Evolutionary conservation across 1,284 basidiomycete genomes (phyloP).

Genomic region (Pisolithus thermaeus): DNA sequence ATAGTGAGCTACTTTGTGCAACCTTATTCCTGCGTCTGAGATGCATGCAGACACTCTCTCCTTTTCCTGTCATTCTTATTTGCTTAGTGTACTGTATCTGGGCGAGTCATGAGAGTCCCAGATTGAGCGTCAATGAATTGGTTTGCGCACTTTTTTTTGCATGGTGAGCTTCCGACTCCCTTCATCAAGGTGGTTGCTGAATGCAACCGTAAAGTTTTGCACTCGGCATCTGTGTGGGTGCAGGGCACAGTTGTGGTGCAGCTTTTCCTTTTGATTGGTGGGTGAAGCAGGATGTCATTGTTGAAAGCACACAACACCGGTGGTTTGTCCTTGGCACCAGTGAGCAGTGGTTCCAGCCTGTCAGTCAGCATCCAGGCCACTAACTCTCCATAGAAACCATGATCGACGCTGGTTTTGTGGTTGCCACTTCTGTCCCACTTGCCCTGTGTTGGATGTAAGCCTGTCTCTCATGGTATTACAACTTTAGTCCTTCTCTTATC

Average conservation of each 20-base stretch:
- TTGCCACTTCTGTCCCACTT: constrained; percentile 79
- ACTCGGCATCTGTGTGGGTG: constrained; percentile 63
- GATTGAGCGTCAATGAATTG: constrained; percentile 22
- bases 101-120: constrained; percentile 46
- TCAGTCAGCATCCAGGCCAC: not conserved
- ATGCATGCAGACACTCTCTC: constrained; percentile 58
- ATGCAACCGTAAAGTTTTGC: constrained; percentile 48
- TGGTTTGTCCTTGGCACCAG: constrained; percentile 89
- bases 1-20: constrained; percentile 48
- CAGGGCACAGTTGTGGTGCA: constrained; percentile 88
- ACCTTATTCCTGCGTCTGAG: not conserved
- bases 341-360: constrained; percentile 29
- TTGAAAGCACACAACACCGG: constrained; percentile 74
- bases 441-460: constrained; percentile 81
- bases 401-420: constrained; percentile 87
- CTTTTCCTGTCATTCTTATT: constrained; percentile 63
- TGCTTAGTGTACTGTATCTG: too few species aligned
- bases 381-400: constrained; percentile 52
- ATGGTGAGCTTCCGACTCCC: too few species aligned
- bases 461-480: not conserved
- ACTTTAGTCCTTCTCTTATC: not conserved
- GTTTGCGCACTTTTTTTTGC: too few species aligned
- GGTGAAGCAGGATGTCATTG: constrained; percentile 67
- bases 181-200: too few species aligned
- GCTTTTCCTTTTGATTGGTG: constrained; percentile 64